Conservation (phyloP, 306 rosid genomes). For the Vachellia collinsii region DNA sequence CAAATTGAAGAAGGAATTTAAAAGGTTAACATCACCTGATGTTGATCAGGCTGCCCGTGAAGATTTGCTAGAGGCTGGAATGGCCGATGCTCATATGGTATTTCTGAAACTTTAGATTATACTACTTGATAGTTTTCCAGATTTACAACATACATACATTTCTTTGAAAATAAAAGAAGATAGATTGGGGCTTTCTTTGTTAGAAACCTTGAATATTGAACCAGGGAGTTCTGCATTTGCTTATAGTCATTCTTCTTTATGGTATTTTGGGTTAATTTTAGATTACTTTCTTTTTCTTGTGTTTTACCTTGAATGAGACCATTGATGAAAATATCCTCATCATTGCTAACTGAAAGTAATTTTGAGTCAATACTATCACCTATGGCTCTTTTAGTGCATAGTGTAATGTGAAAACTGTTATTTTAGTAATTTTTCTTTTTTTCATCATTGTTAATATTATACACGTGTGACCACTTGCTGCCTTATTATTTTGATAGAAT, state of each 20-base stretch:
- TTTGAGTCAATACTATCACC: constrained; percentile 21
- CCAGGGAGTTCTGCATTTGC: neutral
- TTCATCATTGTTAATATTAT: neutral
- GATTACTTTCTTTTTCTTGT: no score
- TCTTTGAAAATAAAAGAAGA: neutral
- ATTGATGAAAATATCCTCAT: neutral
- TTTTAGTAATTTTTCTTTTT: neutral
- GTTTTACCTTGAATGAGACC: constrained; percentile 23
- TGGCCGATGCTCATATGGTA: constrained; percentile 64
- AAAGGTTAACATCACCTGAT: constrained; percentile 72
- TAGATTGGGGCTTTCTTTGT: constrained; percentile 25
- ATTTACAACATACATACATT: neutral
- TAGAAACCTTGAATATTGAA: constrained; percentile 14
- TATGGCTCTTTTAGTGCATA: neutral
- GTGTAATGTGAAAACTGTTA: neutral
- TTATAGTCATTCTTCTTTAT: constrained; percentile 6
- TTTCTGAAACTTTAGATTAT: constrained; percentile 14
- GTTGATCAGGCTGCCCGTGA: constrained; percentile 79
- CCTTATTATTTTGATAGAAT: constrained; percentile 15
- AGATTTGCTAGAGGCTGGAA: constrained; percentile 73
- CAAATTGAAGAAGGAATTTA: constrained; percentile 76
- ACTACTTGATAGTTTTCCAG: constrained; percentile 30
- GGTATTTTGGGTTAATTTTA: neutral
- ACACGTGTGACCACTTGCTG: constrained; percentile 2
- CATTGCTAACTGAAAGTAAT: constrained; percentile 20